Evolutionary conservation across 2,329 filamentous ascomycete genomes (phyloP).

Genomic region (Cladophialophora carrionii): DNA sequence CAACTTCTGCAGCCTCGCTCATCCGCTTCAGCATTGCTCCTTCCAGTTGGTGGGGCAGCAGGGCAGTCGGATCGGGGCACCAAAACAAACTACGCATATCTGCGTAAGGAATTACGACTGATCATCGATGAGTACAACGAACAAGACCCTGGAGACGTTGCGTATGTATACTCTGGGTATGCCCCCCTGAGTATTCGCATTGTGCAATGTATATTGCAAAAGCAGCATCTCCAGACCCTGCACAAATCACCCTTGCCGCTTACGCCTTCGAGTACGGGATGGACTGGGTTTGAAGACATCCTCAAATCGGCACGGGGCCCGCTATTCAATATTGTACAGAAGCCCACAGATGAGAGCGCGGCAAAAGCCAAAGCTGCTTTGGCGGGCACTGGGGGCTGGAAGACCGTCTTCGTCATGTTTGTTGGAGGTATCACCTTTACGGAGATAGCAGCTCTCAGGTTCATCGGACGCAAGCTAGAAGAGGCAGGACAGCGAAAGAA

Average conservation of each 20-base stretch:
- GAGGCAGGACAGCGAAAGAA: constrained; percentile 65
- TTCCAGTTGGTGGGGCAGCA: constrained; percentile 69
- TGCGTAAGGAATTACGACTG: constrained; percentile 82
- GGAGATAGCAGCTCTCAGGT: constrained; percentile 90
- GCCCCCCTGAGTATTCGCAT: constrained; percentile 89
- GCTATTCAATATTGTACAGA: constrained; percentile 90
- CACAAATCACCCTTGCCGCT: constrained; percentile 65
- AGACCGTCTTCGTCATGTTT: constrained; percentile 95
- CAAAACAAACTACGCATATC: constrained; percentile 86
- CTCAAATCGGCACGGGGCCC: constrained; percentile 84
- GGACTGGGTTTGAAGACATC: constrained; percentile 91
- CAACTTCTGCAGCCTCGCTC: constrained; percentile 79
- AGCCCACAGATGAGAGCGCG: constrained; percentile 82
- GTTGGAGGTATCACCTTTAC: constrained; percentile 95
- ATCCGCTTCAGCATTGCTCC: constrained; percentile 77
- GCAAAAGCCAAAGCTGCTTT: constrained; percentile 82
- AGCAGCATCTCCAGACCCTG: constrained; percentile 75
- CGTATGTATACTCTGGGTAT: constrained; percentile 98
- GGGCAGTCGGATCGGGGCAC: constrained; percentile 53
- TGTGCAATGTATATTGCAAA: constrained; percentile 90
- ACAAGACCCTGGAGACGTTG: constrained; percentile 87
- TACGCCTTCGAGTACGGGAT: constrained; percentile 71
- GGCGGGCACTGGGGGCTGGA: constrained; percentile 72
- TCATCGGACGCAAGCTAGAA: constrained; percentile 83
- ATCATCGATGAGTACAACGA: constrained; percentile 98